phyloP scores from a whole-genome alignment of 129 eudicot species.

The sunflower (Helianthus annuus) region DNA sequence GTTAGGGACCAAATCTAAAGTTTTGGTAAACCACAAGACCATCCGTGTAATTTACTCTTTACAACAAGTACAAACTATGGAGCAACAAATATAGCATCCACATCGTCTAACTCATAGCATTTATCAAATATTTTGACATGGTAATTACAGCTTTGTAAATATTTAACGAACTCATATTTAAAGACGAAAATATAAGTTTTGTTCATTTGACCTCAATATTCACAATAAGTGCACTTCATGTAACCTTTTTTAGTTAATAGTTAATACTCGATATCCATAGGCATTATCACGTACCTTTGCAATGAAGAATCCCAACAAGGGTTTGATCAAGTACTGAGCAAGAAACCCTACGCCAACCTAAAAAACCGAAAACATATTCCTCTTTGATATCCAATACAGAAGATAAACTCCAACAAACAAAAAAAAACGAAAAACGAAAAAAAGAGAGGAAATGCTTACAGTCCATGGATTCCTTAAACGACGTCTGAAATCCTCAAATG shows the following conservation, averaged over 20 bases:
- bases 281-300: constrained; percentile 65
- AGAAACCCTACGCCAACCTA: constrained; percentile 98
- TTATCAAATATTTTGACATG: too few species aligned
- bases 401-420: background rate
- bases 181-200: background rate
- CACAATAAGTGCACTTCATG: background rate
- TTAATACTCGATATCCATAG: background rate
- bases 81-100: constrained; percentile 2
- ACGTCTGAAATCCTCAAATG: constrained; percentile 90
- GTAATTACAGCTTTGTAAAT: background rate
- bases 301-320: constrained; percentile 77
- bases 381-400: constrained; percentile 11
- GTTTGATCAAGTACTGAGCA: constrained; percentile 92
- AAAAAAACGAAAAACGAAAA: background rate
- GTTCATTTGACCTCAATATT: background rate
- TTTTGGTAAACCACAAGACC: too few species aligned
- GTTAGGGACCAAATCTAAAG: too few species aligned
- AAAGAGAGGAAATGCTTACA: constrained; percentile 46
- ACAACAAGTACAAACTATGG: background rate
- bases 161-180: background rate
- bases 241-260: background rate
- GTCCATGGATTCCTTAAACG: constrained; percentile 99
- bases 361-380: constrained; percentile 19
- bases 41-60: background rate
- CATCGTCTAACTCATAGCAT: background rate